Base-by-base conservation (phyloP, 2,329 filamentous ascomycete species). In the Fusarium coicis region DNA sequence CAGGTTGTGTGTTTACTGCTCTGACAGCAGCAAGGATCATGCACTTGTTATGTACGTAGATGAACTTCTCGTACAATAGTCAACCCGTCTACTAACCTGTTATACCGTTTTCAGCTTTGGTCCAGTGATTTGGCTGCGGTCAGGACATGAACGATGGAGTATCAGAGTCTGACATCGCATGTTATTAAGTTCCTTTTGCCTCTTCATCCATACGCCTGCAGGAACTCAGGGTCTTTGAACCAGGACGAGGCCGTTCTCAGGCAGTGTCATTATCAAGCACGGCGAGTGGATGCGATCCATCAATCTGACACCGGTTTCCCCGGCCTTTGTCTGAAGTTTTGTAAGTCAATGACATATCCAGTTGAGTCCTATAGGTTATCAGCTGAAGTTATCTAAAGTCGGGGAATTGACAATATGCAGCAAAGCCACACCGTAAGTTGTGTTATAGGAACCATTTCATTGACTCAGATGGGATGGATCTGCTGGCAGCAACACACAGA, bases 101-200 rank as follows among this genome's bases (percentile, higher is more conserved):
- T 70, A 47, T 70, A 32, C 61, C 66, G 44, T 66, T 70, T 70
- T 66, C 40, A 49, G 63, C 58, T 60, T 54, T 43, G 61, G 59
- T 65, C 54, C 43, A 70, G 42, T 54, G 53, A 69, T 52, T 47
- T 54, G 39, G 62, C 58, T 62, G 40, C 50, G 43, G 46, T 58
- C 62, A 74, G 49, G 54, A 65, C 63, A 63, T 66, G 66, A 68
- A 64, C 55, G 55, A 72, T 64, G 67, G 55, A 68, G 47, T 34
- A 52, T 49, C 63, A 42, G 49, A 57, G 44, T 57, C 44, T 62
- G 28, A 62, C 55, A 63, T 73, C 70, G 71, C 67, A 62, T 72
- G 67, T 72, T 74, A 39, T 74, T 59, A 59, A 68, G 59, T 66
- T 72, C 55, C 52, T 59, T 62, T 62, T 37, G 50, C 46, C 58